A percentile compares a stretch with the other conserved stretches of the same genome.
Evolutionary conservation across 208 protist genomes (phyloP).

Genomic region (Leishmania amazonensis): DNA sequence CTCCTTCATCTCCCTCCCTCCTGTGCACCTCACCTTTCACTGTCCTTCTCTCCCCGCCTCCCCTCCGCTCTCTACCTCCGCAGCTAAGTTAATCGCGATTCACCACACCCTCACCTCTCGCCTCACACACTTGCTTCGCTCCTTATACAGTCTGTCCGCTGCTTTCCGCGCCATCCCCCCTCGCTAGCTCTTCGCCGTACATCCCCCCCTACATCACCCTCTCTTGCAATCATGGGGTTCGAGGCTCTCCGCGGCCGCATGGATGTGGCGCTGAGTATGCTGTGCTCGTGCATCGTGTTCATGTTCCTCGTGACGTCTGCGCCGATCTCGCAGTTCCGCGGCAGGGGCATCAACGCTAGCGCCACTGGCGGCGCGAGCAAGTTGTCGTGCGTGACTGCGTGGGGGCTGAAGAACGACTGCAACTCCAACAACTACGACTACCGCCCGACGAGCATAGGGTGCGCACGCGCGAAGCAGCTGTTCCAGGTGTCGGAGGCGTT

Average conservation of each 20-base stretch:
- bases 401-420: constrained; percentile 65
- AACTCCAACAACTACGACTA: constrained; percentile 25
- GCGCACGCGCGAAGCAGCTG: constrained; percentile 32
- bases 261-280: constrained; percentile 38
- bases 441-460: constrained; percentile 17
- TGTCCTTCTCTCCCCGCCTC: neutral
- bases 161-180: neutral
- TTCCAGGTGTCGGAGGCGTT: constrained; percentile 60
- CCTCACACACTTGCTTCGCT: constrained; percentile 2
- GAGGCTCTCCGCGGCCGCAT: constrained; percentile 45
- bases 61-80: neutral
- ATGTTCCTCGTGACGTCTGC: constrained; percentile 50
- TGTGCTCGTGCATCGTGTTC: constrained; percentile 57
- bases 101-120: neutral
- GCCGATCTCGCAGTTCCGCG: constrained; percentile 62
- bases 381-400: constrained; percentile 52
- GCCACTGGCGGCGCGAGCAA: constrained; percentile 24
- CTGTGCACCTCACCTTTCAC: neutral
- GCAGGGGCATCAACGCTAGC: constrained; percentile 24
- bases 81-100: constrained; percentile 1
- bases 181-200: neutral
- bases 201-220: neutral
- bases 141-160: neutral
- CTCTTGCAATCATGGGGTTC: constrained; percentile 43
- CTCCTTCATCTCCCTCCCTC: neutral